Conservation (phyloP, 176 grass and related monocot genomes). For the Aegilops tauschii region DNA sequence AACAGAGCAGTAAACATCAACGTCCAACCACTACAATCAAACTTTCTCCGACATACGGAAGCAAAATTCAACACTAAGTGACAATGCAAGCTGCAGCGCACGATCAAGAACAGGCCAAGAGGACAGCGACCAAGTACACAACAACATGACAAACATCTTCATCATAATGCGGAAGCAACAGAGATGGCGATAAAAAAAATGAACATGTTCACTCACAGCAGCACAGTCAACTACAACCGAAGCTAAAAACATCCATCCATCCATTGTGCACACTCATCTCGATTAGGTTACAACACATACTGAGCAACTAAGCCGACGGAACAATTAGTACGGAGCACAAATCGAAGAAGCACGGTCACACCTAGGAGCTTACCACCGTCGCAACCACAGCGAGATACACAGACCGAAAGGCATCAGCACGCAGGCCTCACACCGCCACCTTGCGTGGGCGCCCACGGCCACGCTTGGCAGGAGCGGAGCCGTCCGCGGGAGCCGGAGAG, state of each 20-base stretch:
- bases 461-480: slow-evolving; percentile 41
- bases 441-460: slow-evolving; percentile 78
- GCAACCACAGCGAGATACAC: slow-evolving; percentile 1
- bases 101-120: not conserved
- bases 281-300: slow-evolving; percentile 41
- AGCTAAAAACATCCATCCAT: slow-evolving; percentile 2
- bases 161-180: not conserved
- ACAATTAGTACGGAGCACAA: slow-evolving; percentile 29
- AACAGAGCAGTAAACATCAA: not conserved
- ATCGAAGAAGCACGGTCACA: not conserved
- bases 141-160: not conserved
- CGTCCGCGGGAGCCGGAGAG: not conserved
- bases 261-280: slow-evolving; percentile 23
- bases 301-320: slow-evolving; percentile 6
- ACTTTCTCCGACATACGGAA: not conserved
- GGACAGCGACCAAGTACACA: not conserved
- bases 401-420: not conserved
- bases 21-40: not conserved
- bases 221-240: slow-evolving; percentile 25
- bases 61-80: not conserved
- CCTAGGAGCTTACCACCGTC: not conserved
- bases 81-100: not conserved
- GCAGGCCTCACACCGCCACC: slow-evolving; percentile 23
- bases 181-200: slow-evolving; percentile 7
- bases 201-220: slow-evolving; percentile 29